Percentiles rank a stretch among this genome's conserved stretches.
These are phyloP conservation scores for Sporothrix brunneoviolacea DNA, from an alignment of 2,329 filamentous ascomycete species.

Conservation along the genomic window DNA sequence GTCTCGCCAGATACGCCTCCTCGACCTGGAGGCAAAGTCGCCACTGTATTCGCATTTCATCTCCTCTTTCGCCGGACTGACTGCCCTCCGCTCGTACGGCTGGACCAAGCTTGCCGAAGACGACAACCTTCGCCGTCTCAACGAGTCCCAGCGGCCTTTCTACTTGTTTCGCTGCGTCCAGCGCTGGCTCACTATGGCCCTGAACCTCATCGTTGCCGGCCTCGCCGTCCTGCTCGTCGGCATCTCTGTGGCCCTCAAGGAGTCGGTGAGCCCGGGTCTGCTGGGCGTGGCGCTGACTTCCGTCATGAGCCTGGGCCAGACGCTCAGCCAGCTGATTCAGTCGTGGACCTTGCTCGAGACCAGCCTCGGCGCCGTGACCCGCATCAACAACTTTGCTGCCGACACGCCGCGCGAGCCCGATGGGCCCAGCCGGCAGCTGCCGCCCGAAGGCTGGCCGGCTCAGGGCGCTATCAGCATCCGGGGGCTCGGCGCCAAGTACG, in stretches of 20 bases:
- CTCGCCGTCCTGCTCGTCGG: conserved; percentile 30
- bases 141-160: conserved; percentile 48
- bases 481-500: conserved; percentile 8
- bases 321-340: conserved; percentile 19
- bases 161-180: conserved; percentile 53
- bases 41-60: conserved; percentile 40
- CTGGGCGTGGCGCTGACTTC: conserved; percentile 28
- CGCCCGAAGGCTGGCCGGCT: conserved; percentile 7
- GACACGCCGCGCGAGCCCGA: conserved; percentile 13
- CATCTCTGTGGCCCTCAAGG: conserved; percentile 28
- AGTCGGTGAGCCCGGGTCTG: conserved; percentile 23
- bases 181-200: conserved; percentile 41
- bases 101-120: conserved; percentile 40
- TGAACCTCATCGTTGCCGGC: conserved; percentile 32
- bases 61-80: conserved; percentile 41
- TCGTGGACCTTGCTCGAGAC: conserved; percentile 24
- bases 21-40: conserved; percentile 46
- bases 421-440: conserved; percentile 1
- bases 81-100: conserved; percentile 47
- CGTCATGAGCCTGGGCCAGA: conserved; percentile 21
- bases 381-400: conserved; percentile 15
- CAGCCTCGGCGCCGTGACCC: conserved; percentile 23
- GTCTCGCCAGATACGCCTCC: conserved; percentile 43
- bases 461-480: conserved; percentile 6
- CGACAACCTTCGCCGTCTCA: conserved; percentile 41